These are phyloP conservation scores for Zizania palustris DNA, from an alignment of 202 grass and related monocot species.

Conservation along the genomic window DNA sequence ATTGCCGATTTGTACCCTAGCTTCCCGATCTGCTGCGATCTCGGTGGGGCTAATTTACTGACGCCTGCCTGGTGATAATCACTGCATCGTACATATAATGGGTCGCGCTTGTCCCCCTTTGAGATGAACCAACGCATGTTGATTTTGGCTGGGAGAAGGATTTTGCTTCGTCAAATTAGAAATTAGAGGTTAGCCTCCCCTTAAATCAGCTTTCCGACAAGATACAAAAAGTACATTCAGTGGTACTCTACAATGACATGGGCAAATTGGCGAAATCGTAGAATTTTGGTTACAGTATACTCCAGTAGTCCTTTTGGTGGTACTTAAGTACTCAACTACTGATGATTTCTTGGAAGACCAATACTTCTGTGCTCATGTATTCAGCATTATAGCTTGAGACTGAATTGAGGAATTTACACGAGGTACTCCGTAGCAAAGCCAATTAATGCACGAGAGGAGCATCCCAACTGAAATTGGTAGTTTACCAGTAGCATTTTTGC, in stretches of 20 bases:
- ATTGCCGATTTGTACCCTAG: not conserved
- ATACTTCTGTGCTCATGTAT: not conserved
- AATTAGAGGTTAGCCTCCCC: not conserved
- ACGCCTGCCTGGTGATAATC: not conserved
- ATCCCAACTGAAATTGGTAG: constrained; percentile 13
- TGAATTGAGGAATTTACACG: not conserved
- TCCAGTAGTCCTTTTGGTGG: not conserved
- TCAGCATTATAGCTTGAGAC: not conserved
- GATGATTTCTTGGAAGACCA: not conserved
- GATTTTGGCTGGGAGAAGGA: not conserved
- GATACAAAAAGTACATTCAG: not conserved
- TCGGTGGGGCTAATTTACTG: not conserved
- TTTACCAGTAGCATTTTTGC: not conserved
- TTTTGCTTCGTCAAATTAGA: not conserved
- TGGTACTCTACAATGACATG: not conserved
- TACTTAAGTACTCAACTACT: not conserved
- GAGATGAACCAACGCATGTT: not conserved
- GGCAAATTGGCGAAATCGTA: constrained; percentile 8
- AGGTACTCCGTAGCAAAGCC: not conserved
- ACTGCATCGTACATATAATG: not conserved
- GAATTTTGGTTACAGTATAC: constrained; percentile 9
- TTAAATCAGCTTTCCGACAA: not conserved
- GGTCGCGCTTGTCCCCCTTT: not conserved
- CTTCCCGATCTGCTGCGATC: not conserved
- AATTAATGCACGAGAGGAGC: constrained; percentile 18